Evolutionary conservation across 352 stramenopile species (phyloP).

Genomic region (Phytopythium kandeliae): DNA sequence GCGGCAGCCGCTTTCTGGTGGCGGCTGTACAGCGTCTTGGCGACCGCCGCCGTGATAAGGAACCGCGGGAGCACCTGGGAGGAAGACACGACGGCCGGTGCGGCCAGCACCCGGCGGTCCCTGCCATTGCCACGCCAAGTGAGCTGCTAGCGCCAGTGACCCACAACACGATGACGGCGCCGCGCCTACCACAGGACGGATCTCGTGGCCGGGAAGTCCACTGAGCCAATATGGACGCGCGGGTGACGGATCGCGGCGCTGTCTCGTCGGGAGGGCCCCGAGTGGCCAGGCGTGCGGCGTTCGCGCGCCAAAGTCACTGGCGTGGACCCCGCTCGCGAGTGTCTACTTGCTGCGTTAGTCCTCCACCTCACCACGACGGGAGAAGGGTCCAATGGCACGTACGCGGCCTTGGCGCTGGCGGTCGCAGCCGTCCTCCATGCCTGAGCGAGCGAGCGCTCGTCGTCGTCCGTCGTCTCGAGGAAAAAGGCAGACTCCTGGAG

Average conservation of each 20-base stretch:
- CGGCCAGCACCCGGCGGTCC: constrained; percentile 53
- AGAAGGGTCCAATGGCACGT: too few relatives aligned
- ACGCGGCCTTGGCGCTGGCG: too few relatives aligned
- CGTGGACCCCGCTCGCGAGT: neutral
- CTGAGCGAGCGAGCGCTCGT: constrained; percentile 16
- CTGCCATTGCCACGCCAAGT: constrained; percentile 13
- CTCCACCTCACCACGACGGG: neutral
- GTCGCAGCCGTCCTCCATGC: neutral
- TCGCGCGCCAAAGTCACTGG: neutral
- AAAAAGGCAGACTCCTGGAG: constrained; percentile 56
- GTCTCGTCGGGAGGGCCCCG: constrained; percentile 6
- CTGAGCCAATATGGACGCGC: constrained; percentile 44
- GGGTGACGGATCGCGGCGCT: constrained; percentile 1
- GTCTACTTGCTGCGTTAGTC: neutral
- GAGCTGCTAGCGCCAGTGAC: neutral
- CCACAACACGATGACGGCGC: neutral
- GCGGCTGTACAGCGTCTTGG: constrained; percentile 47
- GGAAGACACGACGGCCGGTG: constrained; percentile 27
- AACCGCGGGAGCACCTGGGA: constrained; percentile 47
- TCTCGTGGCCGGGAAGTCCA: constrained; percentile 65
- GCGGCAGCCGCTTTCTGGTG: constrained; percentile 11
- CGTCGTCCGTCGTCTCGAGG: constrained; percentile 68
- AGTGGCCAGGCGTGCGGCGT: constrained; percentile 8
- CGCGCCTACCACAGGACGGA: constrained; percentile 52
- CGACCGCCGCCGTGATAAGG: constrained; percentile 22